Evolutionary conservation across 2,329 filamentous ascomycete genomes (phyloP).

Genomic region (Trichophyton equinum): DNA sequence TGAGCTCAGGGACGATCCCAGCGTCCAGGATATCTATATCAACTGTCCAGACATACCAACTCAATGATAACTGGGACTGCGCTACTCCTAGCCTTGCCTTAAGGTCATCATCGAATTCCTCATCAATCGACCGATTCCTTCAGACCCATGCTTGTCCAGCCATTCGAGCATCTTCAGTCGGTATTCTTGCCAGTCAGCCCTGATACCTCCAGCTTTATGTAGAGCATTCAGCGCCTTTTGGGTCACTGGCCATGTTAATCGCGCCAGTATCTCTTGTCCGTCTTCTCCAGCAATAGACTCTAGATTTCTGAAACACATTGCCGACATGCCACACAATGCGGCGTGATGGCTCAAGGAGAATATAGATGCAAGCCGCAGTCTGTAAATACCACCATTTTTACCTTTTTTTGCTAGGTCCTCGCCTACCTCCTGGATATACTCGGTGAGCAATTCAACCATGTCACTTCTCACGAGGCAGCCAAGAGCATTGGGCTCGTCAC

Average conservation of each 20-base stretch:
- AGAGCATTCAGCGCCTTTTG: slow-evolving; percentile 53
- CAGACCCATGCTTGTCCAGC: slow-evolving; percentile 51
- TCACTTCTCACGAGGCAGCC: slow-evolving; percentile 40
- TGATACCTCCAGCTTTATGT: slow-evolving; percentile 52
- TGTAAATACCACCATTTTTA: slow-evolving; percentile 16
- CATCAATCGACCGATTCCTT: slow-evolving; percentile 58
- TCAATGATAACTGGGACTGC: neutral
- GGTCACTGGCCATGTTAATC: slow-evolving; percentile 48
- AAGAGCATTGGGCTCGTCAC: slow-evolving; percentile 47
- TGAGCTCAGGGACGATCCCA: slow-evolving; percentile 48
- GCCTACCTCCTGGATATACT: slow-evolving; percentile 31
- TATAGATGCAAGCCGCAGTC: slow-evolving; percentile 26
- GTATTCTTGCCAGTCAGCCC: slow-evolving; percentile 61
- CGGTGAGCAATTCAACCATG: slow-evolving; percentile 33
- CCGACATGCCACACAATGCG: slow-evolving; percentile 35
- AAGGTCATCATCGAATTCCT: slow-evolving; percentile 70
- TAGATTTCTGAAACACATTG: slow-evolving; percentile 35
- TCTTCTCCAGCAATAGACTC: slow-evolving; percentile 33
- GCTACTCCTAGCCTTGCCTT: slow-evolving; percentile 34
- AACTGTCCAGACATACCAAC: slow-evolving; percentile 37
- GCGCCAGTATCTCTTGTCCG: slow-evolving; percentile 16
- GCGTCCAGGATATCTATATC: slow-evolving; percentile 67
- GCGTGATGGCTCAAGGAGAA: slow-evolving; percentile 39
- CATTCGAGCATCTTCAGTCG: slow-evolving; percentile 57
- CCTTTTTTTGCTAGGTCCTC: slow-evolving; percentile 17